Evolutionary conservation across 257 asterid species (phyloP).

Genomic region (Solanum virginianum): DNA sequence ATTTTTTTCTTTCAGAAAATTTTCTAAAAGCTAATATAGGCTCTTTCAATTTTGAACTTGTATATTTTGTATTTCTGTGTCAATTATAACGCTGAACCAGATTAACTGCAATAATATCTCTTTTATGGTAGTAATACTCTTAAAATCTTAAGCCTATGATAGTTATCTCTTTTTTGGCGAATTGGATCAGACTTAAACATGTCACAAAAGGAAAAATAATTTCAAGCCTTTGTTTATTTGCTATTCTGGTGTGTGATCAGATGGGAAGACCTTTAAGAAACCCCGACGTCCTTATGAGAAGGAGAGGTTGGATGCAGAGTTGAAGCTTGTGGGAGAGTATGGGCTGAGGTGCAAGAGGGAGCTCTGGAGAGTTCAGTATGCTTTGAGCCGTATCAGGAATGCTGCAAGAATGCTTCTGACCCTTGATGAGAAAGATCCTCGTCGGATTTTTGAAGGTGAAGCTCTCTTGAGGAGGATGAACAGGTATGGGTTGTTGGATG

Average conservation of each 20-base stretch:
- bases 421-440: constrained; percentile 75
- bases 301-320: constrained; percentile 82
- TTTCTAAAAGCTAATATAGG: background rate
- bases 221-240: background rate
- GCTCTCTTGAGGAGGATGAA: constrained; percentile 89
- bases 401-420: constrained; percentile 70
- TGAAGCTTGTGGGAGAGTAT: constrained; percentile 79
- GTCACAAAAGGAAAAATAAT: background rate
- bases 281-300: constrained; percentile 89
- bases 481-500: constrained; percentile 64
- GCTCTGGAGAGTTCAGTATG: constrained; percentile 92
- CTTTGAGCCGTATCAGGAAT: constrained; percentile 74
- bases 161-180: background rate
- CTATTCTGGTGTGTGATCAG: constrained; percentile 6
- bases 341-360: constrained; percentile 80
- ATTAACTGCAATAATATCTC: background rate
- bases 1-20: background rate
- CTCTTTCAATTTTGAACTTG: background rate
- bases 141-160: background rate
- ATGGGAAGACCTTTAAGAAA: constrained; percentile 87
- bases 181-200: background rate
- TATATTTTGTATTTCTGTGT: background rate
- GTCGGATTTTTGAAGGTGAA: constrained; percentile 80
- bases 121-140: background rate
- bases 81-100: background rate